Evolutionary conservation across 768 basidiomycete species (phyloP).

Genomic region (Termitomyces eurrhizus): DNA sequence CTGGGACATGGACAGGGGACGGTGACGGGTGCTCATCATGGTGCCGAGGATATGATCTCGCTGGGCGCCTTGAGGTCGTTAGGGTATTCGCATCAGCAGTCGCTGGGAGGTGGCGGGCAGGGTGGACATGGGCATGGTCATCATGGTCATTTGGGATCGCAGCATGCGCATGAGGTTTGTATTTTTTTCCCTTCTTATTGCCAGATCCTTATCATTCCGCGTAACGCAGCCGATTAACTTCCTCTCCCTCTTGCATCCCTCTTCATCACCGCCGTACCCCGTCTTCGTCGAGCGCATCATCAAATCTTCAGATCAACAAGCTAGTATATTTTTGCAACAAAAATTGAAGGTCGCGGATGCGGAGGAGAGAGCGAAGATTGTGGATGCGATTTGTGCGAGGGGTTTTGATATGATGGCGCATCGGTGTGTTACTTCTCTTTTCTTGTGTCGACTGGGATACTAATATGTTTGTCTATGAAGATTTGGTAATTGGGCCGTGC

Average conservation of each 20-base stretch:
- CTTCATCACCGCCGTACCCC: conserved; percentile 79
- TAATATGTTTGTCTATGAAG: conserved; percentile 30
- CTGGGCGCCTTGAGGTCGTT: not conserved
- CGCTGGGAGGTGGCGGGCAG: not conserved
- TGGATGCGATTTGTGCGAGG: conserved; percentile 79
- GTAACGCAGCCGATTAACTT: conserved; percentile 78
- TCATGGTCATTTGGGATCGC: not conserved
- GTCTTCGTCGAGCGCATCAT: conserved; percentile 82
- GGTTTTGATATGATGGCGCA: conserved; percentile 95
- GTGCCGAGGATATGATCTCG: not conserved
- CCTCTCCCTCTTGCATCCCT: conserved; percentile 78
- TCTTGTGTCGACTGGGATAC: not conserved
- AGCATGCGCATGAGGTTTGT: conserved; percentile 50
- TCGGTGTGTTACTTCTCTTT: conserved; percentile 38
- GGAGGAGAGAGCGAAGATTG: conserved; percentile 76
- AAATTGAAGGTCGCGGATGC: conserved; percentile 84
- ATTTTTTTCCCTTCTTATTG: conserved; percentile 10
- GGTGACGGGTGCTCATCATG: not conserved
- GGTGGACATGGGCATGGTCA: not conserved
- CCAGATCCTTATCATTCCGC: conserved; percentile 18
- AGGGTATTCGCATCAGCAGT: conserved; percentile 16
- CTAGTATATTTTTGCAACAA: conserved; percentile 86
- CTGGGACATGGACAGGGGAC: not conserved
- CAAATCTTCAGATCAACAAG: conserved; percentile 88
- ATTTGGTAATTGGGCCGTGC: conserved; percentile 93